These are phyloP conservation scores for Thuja plicata DNA, from an alignment of 83 land plant genomes.

Conservation along the genomic window DNA sequence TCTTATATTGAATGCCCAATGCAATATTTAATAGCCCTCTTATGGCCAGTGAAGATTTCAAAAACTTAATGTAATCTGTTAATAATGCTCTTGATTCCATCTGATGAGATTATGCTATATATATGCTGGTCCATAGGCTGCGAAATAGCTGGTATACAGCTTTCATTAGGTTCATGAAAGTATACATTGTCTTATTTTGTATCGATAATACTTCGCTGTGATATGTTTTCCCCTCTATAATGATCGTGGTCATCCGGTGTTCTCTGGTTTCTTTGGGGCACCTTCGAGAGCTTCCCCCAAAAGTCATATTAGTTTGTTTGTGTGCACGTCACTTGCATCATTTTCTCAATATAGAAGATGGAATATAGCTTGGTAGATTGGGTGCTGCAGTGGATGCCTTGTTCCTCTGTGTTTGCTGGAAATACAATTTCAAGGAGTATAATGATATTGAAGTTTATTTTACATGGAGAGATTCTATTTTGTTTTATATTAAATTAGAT, in stretches of 20 bases:
- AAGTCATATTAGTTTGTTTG: background rate
- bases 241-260: background rate
- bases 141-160: background rate
- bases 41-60: background rate
- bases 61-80: background rate
- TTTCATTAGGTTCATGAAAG: background rate
- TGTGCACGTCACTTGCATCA: too few relatives aligned
- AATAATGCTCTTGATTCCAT: background rate
- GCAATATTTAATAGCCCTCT: background rate
- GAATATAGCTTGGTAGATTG: background rate
- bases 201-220: background rate
- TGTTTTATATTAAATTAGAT: background rate
- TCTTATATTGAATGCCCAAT: background rate
- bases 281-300: background rate
- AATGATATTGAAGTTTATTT: background rate
- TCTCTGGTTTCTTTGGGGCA: background rate
- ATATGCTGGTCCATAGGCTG: background rate
- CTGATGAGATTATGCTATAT: background rate
- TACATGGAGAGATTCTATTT: background rate
- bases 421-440: background rate
- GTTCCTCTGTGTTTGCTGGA: background rate
- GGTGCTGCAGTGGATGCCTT: background rate
- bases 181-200: background rate
- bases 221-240: background rate
- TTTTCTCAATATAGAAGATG: background rate